These are phyloP conservation scores for Apophysomyces elegans DNA, from an alignment of 371 early-diverging fungal species.

Conservation along the genomic window DNA sequence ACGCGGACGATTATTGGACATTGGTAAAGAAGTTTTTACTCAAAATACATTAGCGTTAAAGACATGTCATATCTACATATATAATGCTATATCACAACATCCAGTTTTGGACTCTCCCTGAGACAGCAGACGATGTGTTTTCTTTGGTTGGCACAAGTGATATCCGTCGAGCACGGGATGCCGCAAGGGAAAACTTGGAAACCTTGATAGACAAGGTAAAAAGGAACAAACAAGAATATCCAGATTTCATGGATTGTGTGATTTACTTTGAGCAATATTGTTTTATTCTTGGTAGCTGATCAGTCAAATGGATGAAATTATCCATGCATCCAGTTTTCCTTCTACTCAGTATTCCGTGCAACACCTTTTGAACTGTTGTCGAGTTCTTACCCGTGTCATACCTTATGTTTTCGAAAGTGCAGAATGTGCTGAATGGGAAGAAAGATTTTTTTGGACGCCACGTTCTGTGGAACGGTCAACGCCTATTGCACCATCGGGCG, in stretches of 20 bases:
- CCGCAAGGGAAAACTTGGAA: constrained; percentile 74
- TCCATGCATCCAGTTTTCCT: constrained; percentile 58
- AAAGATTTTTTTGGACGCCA: constrained; percentile 72
- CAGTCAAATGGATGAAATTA: constrained; percentile 55
- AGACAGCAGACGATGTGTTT: constrained; percentile 84
- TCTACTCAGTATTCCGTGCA: constrained; percentile 52
- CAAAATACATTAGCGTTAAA: neutral
- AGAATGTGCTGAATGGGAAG: constrained; percentile 62
- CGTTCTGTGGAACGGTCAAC: constrained; percentile 34
- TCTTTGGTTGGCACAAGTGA: constrained; percentile 85
- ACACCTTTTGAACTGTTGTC: constrained; percentile 80
- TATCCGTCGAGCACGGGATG: constrained; percentile 76
- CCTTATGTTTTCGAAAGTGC: constrained; percentile 82
- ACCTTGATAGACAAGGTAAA: constrained; percentile 70
- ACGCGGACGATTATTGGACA: constrained; percentile 74
- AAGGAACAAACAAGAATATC: neutral
- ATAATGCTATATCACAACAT: neutral
- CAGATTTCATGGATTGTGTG: too few species aligned
- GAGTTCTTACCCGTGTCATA: constrained; percentile 81
- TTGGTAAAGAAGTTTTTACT: constrained; percentile 21
- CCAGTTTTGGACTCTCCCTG: constrained; percentile 82
- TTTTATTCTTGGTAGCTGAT: constrained; percentile 41
- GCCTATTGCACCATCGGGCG: constrained; percentile 11
- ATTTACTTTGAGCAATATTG: too few species aligned
- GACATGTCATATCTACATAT: neutral